These are phyloP conservation scores for Neonectria coccinea DNA, from an alignment of 2,329 filamentous ascomycete species.

Conservation along the genomic window DNA sequence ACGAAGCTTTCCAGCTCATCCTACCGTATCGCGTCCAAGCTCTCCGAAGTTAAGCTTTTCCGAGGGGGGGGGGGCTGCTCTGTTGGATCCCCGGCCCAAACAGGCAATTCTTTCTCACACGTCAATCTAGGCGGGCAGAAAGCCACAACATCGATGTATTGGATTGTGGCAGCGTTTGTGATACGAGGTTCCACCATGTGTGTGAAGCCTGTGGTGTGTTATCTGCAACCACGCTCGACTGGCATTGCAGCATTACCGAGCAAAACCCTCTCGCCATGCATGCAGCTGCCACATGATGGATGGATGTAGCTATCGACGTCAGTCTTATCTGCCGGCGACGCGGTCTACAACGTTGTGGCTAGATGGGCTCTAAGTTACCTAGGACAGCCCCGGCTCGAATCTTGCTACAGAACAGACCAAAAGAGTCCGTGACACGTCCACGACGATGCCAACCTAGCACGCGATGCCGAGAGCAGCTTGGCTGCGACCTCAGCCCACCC, in stretches of 20 bases:
- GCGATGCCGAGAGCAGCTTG: conserved; percentile 16
- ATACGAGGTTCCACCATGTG: no score
- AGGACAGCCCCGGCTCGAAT: conserved; percentile 15
- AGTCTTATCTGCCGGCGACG: conserved; percentile 17
- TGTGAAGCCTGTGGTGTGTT: conserved; percentile 11
- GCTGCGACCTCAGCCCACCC: conserved; percentile 1
- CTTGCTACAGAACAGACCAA: not conserved
- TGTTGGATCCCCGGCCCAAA: conserved; percentile 1
- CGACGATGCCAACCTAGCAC: conserved; percentile 1
- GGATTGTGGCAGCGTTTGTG: no score
- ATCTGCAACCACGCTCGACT: conserved; percentile 12
- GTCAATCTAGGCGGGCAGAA: not conserved
- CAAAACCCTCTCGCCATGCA: not conserved
- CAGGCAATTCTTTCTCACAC: not conserved
- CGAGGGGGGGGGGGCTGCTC: not conserved
- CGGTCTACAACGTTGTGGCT: conserved; percentile 21
- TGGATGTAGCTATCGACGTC: conserved; percentile 1
- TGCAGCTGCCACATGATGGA: not conserved
- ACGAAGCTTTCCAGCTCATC: conserved; percentile 17
- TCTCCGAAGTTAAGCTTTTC: conserved; percentile 23
- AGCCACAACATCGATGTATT: not conserved
- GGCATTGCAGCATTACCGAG: conserved; percentile 11
- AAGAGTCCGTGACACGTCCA: conserved; percentile 4
- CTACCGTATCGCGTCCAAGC: conserved; percentile 11
- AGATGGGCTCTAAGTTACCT: not conserved